A percentile compares a stretch with the other conserved stretches of the same genome.
phyloP scores from a whole-genome alignment of 257 asterid species.

The Nicotiana undulata region DNA sequence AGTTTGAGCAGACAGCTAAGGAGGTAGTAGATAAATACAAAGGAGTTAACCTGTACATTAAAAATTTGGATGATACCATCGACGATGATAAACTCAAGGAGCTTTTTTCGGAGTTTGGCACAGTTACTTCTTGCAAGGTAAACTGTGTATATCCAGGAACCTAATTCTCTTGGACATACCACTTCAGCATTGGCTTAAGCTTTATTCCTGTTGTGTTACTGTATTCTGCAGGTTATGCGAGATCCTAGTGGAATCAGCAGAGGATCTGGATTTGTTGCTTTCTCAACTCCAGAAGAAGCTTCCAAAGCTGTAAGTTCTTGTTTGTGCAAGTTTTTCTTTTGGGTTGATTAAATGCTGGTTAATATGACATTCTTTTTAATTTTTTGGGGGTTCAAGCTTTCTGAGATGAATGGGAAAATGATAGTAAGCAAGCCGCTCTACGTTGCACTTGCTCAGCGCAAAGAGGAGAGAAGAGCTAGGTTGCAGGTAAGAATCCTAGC shows the following conservation, averaged over 20 bases:
- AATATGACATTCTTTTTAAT: not conserved
- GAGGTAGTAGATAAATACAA: constrained; percentile 46
- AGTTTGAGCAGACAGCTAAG: constrained; percentile 33
- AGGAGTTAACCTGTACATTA: constrained; percentile 46
- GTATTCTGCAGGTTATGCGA: constrained; percentile 39
- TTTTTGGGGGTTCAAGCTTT: constrained; percentile 19
- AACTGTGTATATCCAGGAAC: not conserved
- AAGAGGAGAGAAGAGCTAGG: constrained; percentile 47
- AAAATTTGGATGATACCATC: constrained; percentile 51
- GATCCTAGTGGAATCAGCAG: constrained; percentile 49
- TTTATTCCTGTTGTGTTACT: not conserved
- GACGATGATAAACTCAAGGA: constrained; percentile 54
- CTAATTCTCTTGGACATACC: not conserved
- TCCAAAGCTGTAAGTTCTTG: constrained; percentile 43
- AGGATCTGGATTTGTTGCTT: constrained; percentile 60
- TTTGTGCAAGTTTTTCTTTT: not conserved
- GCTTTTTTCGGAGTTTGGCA: constrained; percentile 39
- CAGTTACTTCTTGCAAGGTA: constrained; percentile 52
- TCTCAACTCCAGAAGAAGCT: constrained; percentile 49
- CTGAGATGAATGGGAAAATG: constrained; percentile 55
- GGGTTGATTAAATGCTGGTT: not conserved
- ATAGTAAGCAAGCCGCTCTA: constrained; percentile 46
- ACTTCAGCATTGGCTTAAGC: not conserved
- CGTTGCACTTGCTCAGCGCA: constrained; percentile 53
- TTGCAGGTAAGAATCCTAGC: constrained; percentile 31